These are phyloP conservation scores for Calonectria hawksworthii DNA, from an alignment of 2,329 filamentous ascomycete species.

Conservation along the genomic window DNA sequence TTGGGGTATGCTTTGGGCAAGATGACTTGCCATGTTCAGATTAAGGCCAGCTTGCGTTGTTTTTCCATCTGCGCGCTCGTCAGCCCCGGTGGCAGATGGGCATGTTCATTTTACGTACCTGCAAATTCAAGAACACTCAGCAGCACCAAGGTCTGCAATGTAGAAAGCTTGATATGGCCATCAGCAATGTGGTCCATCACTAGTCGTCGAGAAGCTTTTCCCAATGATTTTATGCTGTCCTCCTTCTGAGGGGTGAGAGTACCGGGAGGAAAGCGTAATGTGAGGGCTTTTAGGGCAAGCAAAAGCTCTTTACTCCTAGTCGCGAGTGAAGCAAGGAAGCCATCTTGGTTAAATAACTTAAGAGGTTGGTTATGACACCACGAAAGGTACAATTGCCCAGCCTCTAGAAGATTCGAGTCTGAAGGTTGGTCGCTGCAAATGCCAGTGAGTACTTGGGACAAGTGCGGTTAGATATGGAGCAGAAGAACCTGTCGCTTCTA, in stretches of 20 bases:
- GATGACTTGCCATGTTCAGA: constrained; percentile 40
- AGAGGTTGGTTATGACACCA: constrained; percentile 66
- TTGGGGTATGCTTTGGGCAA: constrained; percentile 38
- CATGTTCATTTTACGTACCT: constrained; percentile 39
- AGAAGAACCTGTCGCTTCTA: neutral
- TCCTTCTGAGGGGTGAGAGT: constrained; percentile 30
- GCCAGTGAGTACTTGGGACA: neutral
- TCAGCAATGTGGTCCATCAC: constrained; percentile 52
- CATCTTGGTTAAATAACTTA: constrained; percentile 58
- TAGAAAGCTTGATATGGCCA: constrained; percentile 54
- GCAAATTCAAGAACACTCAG: constrained; percentile 55
- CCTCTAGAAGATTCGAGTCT: constrained; percentile 21
- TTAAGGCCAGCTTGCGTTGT: constrained; percentile 40
- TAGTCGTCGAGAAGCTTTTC: constrained; percentile 38
- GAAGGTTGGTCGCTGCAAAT: neutral
- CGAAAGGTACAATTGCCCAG: constrained; percentile 56
- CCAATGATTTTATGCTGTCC: constrained; percentile 22
- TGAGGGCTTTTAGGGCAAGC: constrained; percentile 55
- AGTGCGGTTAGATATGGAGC: neutral
- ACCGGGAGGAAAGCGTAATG: constrained; percentile 55
- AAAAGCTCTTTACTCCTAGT: constrained; percentile 53
- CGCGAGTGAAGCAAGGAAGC: constrained; percentile 56
- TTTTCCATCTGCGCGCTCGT: constrained; percentile 36
- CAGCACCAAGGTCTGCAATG: constrained; percentile 54
- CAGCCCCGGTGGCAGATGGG: neutral